Base-by-base conservation (phyloP, 2,329 filamentous ascomycete species). In the Colletotrichum sp. region DNA sequence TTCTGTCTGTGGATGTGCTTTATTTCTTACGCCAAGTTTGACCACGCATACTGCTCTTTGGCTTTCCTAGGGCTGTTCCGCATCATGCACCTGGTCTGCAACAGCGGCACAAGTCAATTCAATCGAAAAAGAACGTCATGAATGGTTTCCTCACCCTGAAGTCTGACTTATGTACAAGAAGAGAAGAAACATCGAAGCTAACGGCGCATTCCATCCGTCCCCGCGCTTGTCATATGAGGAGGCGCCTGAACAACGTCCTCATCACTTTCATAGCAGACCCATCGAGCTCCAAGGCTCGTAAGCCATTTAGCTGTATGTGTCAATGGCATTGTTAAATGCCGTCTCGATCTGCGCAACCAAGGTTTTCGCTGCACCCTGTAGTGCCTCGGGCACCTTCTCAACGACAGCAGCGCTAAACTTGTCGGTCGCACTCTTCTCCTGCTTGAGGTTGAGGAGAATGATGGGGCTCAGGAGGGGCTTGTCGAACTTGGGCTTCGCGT, bases 401-500 rank as follows among this genome's bases (percentile, higher is more conserved):
- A 87, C 75, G 12, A 89, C 80, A 0, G 83, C 84, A 4, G 74
- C 75, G 52, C 84, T 84, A 55, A 88, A 84, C 12, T 85, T 81
- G 28, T 80, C 79, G 1, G 86, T 86, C 0, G 87, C 86, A 2
- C 79, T 76, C 79, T 85, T 84, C 81, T 89, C 82, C 8, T 83
- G 75, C 71, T 85, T 79, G 30, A 90, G 78, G 74, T 85, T 86
- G 18, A 86, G 59, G 52, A 88, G 80, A 44, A 90, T 87, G 44
- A 88, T 79, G 0, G 87, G 86, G 63, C 81, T 83, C 44, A 89
- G 77, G 2, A 87, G 68, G 8, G 88, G 79, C 52, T 81, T 81
- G 77, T 88, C 85, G 73, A 90, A 90, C 76, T 87, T 86, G 24
- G 80, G 82, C 80, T 88, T 88, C 32, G 83, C 79, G 13, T 73